Evolutionary conservation across 257 asterid species (phyloP).

Genomic region (Paraleonurus japonicus): DNA sequence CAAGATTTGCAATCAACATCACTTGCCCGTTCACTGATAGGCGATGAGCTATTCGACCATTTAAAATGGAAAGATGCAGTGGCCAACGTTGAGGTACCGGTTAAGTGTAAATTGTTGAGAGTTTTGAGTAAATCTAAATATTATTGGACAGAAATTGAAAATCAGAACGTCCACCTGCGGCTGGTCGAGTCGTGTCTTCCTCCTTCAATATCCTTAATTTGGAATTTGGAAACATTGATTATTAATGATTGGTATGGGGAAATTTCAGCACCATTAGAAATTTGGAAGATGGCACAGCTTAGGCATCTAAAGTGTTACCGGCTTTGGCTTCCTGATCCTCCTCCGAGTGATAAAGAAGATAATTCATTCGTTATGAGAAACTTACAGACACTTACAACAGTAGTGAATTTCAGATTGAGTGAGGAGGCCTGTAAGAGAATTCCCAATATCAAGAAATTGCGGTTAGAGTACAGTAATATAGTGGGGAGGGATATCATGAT

Average conservation of each 20-base stretch:
- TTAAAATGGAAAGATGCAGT: too few species aligned
- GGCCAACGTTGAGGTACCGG: neutral
- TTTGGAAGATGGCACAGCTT: conserved; percentile 15
- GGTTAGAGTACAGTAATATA: neutral
- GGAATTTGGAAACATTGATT: conserved; percentile 16
- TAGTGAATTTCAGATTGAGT: neutral
- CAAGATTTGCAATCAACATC: neutral
- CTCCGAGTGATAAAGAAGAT: neutral
- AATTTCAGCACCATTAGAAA: neutral
- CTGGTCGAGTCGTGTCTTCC: neutral
- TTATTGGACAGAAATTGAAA: too few species aligned
- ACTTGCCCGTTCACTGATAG: neutral
- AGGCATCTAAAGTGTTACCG: neutral
- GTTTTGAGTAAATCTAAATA: neutral
- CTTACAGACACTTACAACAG: neutral
- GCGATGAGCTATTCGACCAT: too few species aligned
- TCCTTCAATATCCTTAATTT: neutral
- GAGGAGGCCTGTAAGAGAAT: conserved; percentile 10
- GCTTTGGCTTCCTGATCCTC: neutral
- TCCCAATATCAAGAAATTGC: conserved; percentile 10
- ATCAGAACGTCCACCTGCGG: too few species aligned
- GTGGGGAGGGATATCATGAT: neutral
- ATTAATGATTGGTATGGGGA: neutral
- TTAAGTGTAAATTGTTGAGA: neutral
- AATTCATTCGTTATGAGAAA: neutral